phyloP scores from a whole-genome alignment of 2,329 filamentous ascomycete species.

The Fusarium mexicanum region DNA sequence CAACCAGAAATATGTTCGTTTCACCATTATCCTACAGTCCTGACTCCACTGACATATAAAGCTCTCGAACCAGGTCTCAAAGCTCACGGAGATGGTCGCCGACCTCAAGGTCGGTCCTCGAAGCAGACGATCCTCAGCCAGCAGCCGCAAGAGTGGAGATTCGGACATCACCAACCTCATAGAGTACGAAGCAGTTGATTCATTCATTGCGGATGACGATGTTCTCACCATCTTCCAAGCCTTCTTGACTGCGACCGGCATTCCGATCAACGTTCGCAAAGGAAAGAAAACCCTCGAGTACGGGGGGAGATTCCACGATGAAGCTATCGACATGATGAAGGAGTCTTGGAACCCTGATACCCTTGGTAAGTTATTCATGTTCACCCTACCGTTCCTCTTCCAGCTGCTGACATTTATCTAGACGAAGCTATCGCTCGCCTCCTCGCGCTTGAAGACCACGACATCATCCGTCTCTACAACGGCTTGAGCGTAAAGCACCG shows the following conservation, averaged over 20 bases:
- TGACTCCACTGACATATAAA: not conserved
- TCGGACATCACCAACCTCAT: accelerated
- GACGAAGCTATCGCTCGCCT: not conserved
- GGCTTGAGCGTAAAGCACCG: accelerated
- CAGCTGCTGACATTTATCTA: not conserved
- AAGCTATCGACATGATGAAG: accelerated
- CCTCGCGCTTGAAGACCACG: accelerated
- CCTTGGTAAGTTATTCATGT: not conserved
- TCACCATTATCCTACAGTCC: not conserved
- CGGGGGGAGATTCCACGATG: not conserved
- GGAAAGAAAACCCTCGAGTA: no score
- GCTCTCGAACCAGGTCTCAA: not conserved
- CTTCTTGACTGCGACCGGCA: not conserved
- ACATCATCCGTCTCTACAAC: accelerated
- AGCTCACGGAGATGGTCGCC: not conserved
- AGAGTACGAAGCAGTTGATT: not conserved
- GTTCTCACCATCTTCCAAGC: not conserved
- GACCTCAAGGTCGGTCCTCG: not conserved
- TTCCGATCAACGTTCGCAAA: not conserved
- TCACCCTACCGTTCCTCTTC: not conserved
- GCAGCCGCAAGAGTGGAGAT: not conserved
- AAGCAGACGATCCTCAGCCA: not conserved
- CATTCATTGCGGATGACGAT: not conserved
- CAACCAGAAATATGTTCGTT: not conserved
- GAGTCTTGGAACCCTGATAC: not conserved